Base-by-base conservation (phyloP, 495 filamentous ascomycete genomes). In the Tuber microsphaerosporum region DNA sequence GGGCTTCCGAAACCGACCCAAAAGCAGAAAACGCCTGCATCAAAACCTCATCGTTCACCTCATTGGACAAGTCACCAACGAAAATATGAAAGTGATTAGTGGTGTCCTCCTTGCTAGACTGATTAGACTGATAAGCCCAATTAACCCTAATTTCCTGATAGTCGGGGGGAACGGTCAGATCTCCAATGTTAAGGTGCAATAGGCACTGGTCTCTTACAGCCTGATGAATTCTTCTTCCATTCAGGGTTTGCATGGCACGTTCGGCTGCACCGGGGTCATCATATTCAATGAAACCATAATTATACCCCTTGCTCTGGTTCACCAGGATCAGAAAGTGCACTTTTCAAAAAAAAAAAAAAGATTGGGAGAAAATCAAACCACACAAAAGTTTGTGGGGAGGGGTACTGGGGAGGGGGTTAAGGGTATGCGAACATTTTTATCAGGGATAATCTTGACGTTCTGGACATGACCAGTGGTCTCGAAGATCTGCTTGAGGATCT, bases 41-140 rank as follows among this genome's bases (percentile, higher is more conserved):
- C 43, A 99, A 86, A 71, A 98, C 90, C 83, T 99, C 95, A 80
- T 99, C 95, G 81, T 99, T 99, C 79, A 99, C 95, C 84, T 99
- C 95, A 78, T 99, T 99, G 78, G 94, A 97, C 69, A 99, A 87
- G 85, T 99, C 95, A 73, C 95, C 95, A 71, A 99, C 95, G 76
- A 99, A 99, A 82, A 99, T 97, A 85, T 99, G 95, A 87, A 97
- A 99, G 82, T 99, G 95, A 85, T 94, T 93, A 56, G 95, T 97
- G 0, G 95, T 99, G 80, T 99, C 95, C 85, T 99, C 95, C 85
- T 98, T 98, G 88, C 89, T 96, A 20, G 89, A 87, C 79, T 87
- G 95, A 87, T 97, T 99, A 78, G 94, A 97, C 85, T 98, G 95
- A 81, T 98, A 99, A 26, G 95, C 95, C 95, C 95, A 99, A 87